These are phyloP conservation scores for Sugiyamaella paludigena DNA, from an alignment of 1,139 yeast species.

Conservation along the genomic window DNA sequence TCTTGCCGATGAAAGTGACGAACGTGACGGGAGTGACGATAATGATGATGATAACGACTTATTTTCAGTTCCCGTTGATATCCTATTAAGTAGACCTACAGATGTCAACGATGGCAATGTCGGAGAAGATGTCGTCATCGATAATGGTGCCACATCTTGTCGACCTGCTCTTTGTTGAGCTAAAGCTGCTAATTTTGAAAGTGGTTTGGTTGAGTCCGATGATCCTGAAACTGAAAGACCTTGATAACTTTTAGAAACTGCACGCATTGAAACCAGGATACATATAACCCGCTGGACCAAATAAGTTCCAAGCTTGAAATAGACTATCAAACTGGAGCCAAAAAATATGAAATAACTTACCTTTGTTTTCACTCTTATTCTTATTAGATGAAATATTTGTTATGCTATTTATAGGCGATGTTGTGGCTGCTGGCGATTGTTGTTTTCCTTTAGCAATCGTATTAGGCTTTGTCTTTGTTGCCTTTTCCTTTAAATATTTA, in stretches of 20 bases:
- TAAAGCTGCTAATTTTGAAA: constrained; percentile 48
- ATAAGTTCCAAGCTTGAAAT: not conserved
- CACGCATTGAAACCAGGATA: not conserved
- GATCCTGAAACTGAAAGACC: constrained; percentile 17
- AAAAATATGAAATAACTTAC: constrained; percentile 14
- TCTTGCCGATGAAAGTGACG: no score
- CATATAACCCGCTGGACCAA: not conserved
- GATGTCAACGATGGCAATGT: constrained; percentile 8
- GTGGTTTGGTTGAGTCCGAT: constrained; percentile 2
- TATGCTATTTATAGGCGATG: constrained; percentile 8
- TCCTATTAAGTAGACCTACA: constrained; percentile 13
- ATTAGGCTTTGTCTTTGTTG: constrained; percentile 20
- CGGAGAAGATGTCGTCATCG: not conserved
- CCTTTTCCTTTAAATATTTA: constrained; percentile 47
- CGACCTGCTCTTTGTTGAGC: constrained; percentile 40
- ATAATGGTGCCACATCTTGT: no score
- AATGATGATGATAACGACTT: not conserved
- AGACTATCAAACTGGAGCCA: no score
- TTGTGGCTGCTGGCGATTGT: constrained; percentile 6
- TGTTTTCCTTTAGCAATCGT: constrained; percentile 7
- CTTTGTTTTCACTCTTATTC: constrained; percentile 12
- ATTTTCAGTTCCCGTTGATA: not conserved
- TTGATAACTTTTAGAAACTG: constrained; percentile 19
- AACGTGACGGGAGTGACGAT: no score
- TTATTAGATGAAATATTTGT: not conserved